Percentiles rank a stretch among this genome's conserved stretches.
phyloP scores from a whole-genome alignment of 164 flowering plant species.

The Vitis riparia region DNA sequence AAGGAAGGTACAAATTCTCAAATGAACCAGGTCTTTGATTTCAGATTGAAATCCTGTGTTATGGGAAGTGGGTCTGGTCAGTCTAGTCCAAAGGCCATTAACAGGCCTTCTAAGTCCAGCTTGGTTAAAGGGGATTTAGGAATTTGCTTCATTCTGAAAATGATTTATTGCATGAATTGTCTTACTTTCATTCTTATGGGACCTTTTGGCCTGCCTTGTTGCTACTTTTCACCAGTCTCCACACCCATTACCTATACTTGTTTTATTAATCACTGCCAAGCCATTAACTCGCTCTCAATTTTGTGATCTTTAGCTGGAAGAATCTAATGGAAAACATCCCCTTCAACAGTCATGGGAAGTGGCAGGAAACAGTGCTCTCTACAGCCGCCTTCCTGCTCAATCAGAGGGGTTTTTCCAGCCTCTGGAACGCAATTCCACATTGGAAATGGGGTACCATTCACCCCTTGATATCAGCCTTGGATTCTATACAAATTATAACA shows the following conservation, averaged over 20 bases:
- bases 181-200: not conserved
- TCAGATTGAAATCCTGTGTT: too few relatives aligned
- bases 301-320: slow-evolving; percentile 27
- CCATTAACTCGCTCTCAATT: not conserved
- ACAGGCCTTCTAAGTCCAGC: too few relatives aligned
- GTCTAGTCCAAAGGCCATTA: too few relatives aligned
- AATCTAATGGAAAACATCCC: slow-evolving; percentile 18
- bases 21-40: too few relatives aligned
- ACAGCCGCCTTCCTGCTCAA: slow-evolving; percentile 23
- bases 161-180: not conserved
- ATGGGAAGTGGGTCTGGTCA: too few relatives aligned
- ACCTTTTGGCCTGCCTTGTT: too few relatives aligned
- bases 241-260: too few relatives aligned
- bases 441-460: slow-evolving; percentile 41
- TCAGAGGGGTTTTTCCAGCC: slow-evolving; percentile 49
- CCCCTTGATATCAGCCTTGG: too few relatives aligned
- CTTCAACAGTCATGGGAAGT: slow-evolving; percentile 39
- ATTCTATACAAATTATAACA: too few relatives aligned
- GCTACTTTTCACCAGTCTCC: too few relatives aligned
- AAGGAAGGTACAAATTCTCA: slow-evolving; percentile 32
- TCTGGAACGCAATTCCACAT: slow-evolving; percentile 27
- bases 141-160: not conserved
- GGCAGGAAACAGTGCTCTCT: slow-evolving; percentile 20
- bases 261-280: too few relatives aligned
- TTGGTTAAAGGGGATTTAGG: too few relatives aligned